These are phyloP conservation scores for Penicillium chermesinum DNA, from an alignment of 495 filamentous ascomycete species.

Conservation along the genomic window DNA sequence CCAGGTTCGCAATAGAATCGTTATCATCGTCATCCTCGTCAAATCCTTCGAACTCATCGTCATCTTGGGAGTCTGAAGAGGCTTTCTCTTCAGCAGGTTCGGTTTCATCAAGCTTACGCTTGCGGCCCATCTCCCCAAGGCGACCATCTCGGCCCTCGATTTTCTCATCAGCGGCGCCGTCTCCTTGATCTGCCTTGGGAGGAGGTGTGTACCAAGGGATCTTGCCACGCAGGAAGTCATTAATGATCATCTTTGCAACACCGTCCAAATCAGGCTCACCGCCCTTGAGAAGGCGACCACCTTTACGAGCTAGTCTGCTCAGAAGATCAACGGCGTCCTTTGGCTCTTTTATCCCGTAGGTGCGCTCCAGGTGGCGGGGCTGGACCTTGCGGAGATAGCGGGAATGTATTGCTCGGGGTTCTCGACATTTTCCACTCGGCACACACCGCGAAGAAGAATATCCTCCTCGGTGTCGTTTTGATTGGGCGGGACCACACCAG, in stretches of 20 bases:
- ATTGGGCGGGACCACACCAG: slow-evolving; percentile 89
- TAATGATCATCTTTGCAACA: slow-evolving; percentile 91
- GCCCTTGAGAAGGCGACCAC: slow-evolving; percentile 76
- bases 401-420: slow-evolving; percentile 94
- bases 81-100: slow-evolving; percentile 26
- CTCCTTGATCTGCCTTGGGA: slow-evolving; percentile 55
- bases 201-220: slow-evolving; percentile 92
- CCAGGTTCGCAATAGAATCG: slow-evolving; percentile 40
- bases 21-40: slow-evolving; percentile 29
- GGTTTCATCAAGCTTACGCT: slow-evolving; percentile 48
- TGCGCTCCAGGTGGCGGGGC: slow-evolving; percentile 82
- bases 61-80: slow-evolving; percentile 23
- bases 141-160: slow-evolving; percentile 55
- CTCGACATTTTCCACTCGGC: slow-evolving; percentile 90
- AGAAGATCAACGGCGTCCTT: slow-evolving; percentile 71
- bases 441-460: slow-evolving; percentile 86
- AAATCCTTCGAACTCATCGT: slow-evolving; percentile 38
- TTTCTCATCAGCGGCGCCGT: slow-evolving; percentile 47
- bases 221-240: slow-evolving; percentile 92
- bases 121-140: slow-evolving; percentile 59
- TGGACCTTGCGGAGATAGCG: slow-evolving; percentile 76
- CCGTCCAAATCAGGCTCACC: slow-evolving; percentile 91
- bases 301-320: slow-evolving; percentile 80
- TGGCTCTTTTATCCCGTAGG: slow-evolving; percentile 75
- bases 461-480: slow-evolving; percentile 75